Evolutionary conservation across 106 monocot genomes (phyloP).

Genomic region (Ottelia alismoides): DNA sequence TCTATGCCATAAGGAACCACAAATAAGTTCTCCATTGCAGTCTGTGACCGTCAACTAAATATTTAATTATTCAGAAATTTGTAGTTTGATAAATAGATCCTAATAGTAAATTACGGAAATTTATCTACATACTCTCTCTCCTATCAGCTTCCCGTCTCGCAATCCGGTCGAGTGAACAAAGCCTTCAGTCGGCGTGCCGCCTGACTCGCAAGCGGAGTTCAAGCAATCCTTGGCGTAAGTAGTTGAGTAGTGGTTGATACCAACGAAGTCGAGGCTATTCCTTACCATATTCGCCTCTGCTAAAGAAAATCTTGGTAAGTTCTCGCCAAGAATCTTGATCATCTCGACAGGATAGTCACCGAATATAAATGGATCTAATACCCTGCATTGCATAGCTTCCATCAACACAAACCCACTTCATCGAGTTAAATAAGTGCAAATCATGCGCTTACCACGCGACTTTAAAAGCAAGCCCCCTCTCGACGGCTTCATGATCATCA

Average conservation of each 20-base stretch:
- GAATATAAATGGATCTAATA: constrained; percentile 33
- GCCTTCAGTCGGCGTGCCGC: constrained; percentile 2
- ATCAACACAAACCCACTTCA: background rate
- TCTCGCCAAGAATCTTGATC: constrained; percentile 22
- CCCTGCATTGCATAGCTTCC: constrained; percentile 9
- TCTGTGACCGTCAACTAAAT: constrained; percentile 7
- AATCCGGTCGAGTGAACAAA: constrained; percentile 11
- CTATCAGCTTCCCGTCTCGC: constrained; percentile 26
- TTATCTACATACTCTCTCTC: constrained; percentile 1
- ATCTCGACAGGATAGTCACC: constrained; percentile 43
- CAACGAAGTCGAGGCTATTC: constrained; percentile 25
- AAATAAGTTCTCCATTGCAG: constrained; percentile 23
- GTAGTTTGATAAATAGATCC: background rate
- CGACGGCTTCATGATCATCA: background rate
- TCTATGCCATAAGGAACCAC: constrained; percentile 37
- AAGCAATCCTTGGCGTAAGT: constrained; percentile 34
- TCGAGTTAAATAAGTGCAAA: background rate
- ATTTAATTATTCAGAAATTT: background rate
- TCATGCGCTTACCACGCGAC: background rate
- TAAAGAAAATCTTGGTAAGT: constrained; percentile 21
- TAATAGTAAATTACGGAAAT: background rate
- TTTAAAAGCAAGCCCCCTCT: background rate
- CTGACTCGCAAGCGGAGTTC: constrained; percentile 19
- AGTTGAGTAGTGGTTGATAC: constrained; percentile 44
- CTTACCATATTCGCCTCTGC: background rate